phyloP scores from a whole-genome alignment of 1,284 basidiomycete species.

The Puccinia novopanici region DNA sequence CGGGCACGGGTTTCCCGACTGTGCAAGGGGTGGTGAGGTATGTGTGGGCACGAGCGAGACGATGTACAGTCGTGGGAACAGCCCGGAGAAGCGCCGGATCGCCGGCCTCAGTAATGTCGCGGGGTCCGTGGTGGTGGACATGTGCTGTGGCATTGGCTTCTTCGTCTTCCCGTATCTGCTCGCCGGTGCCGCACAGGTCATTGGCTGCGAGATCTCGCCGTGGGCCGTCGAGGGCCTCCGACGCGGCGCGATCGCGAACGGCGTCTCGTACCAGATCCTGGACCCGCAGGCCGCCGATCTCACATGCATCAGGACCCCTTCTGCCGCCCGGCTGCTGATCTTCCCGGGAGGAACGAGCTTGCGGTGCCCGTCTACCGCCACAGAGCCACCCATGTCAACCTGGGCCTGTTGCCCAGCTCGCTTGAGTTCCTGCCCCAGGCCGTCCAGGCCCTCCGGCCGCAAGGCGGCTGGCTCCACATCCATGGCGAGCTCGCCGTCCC shows the following conservation, averaged over 20 bases:
- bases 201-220: slow-evolving; percentile 35
- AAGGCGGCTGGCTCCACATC: slow-evolving; percentile 45
- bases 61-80: slow-evolving; percentile 44
- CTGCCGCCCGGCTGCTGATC: slow-evolving; percentile 4
- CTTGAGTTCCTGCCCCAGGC: slow-evolving; percentile 38
- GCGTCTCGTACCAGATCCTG: neutral
- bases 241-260: slow-evolving; percentile 22
- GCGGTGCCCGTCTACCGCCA: slow-evolving; percentile 15
- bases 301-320: neutral
- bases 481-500: slow-evolving; percentile 39
- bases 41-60: slow-evolving; percentile 40
- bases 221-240: slow-evolving; percentile 42
- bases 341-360: slow-evolving; percentile 4
- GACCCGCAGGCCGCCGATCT: neutral
- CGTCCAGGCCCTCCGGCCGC: slow-evolving; percentile 23
- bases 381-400: slow-evolving; percentile 40
- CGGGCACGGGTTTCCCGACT: slow-evolving; percentile 29
- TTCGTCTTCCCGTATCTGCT: slow-evolving; percentile 31
- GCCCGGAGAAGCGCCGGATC: slow-evolving; percentile 31
- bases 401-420: slow-evolving; percentile 39
- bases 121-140: slow-evolving; percentile 25
- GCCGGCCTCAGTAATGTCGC: slow-evolving; percentile 4
- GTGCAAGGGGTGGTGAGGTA: neutral
- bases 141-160: slow-evolving; percentile 46
- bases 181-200: slow-evolving; percentile 28